phyloP scores from a whole-genome alignment of 2,329 filamentous ascomycete species.

The Penicillium hordei region DNA sequence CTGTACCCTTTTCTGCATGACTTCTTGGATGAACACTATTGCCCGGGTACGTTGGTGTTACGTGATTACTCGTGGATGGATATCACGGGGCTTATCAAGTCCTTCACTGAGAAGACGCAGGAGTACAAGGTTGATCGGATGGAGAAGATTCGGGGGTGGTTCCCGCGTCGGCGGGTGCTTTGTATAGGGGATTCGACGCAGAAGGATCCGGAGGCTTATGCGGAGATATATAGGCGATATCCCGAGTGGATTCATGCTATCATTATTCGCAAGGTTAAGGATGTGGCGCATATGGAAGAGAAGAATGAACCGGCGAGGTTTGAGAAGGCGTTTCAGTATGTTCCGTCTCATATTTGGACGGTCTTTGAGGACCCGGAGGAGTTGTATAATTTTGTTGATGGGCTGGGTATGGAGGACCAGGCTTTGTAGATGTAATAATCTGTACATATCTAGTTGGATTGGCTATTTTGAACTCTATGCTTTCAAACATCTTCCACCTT shows the following conservation, averaged over 20 bases:
- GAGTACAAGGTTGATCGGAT: conserved; percentile 84
- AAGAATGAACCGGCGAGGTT: conserved; percentile 76
- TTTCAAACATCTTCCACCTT: not conserved
- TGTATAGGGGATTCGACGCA: conserved; percentile 90
- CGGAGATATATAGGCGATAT: conserved; percentile 67
- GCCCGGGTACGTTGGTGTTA: conserved; percentile 76
- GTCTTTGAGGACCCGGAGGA: conserved; percentile 79
- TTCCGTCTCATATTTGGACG: conserved; percentile 72
- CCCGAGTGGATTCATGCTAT: conserved; percentile 80
- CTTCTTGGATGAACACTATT: conserved; percentile 72
- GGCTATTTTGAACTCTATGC: not conserved
- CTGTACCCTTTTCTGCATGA: conserved; percentile 80
- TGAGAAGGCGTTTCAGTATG: conserved; percentile 73
- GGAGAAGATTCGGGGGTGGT: conserved; percentile 72
- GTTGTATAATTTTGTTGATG: conserved; percentile 41
- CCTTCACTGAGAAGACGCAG: conserved; percentile 76
- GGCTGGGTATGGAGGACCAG: conserved; percentile 27
- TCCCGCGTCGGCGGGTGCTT: conserved; percentile 76
- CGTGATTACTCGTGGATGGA: conserved; percentile 86
- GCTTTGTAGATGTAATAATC: conserved; percentile 9
- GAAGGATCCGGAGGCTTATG: conserved; percentile 86
- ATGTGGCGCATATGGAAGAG: conserved; percentile 70
- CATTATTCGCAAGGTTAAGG: conserved; percentile 78
- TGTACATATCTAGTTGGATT: conserved; percentile 5
- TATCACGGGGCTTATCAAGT: conserved; percentile 73